These are phyloP conservation scores for Solanum bukasovii DNA, from an alignment of 257 asterid genomes.

Conservation along the genomic window DNA sequence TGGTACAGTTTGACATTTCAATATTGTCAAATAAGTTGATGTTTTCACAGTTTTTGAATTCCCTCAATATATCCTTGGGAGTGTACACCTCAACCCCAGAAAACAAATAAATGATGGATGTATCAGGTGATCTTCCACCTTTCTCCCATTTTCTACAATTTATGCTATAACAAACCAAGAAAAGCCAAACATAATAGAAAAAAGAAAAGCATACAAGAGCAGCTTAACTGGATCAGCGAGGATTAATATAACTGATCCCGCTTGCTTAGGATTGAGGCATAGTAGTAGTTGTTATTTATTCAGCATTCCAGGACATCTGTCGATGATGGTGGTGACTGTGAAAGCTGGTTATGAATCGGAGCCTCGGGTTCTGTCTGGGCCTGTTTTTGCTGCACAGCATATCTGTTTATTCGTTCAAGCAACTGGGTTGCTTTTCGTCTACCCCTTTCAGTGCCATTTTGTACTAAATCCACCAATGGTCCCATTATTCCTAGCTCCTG, in stretches of 20 bases:
- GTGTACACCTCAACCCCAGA: conserved; percentile 13
- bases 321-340: conserved; percentile 23
- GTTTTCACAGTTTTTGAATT: background rate
- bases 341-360: conserved; percentile 19
- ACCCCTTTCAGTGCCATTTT: conserved; percentile 85
- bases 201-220: background rate
- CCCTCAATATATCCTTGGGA: conserved; percentile 1
- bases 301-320: conserved; percentile 35
- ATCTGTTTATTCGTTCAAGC: conserved; percentile 78
- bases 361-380: conserved; percentile 30
- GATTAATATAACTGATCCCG: background rate
- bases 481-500: conserved; percentile 76
- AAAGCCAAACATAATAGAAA: background rate
- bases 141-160: conserved; percentile 12
- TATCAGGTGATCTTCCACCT: conserved; percentile 73
- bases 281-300: background rate
- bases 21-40: conserved; percentile 8
- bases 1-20: conserved; percentile 27
- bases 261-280: background rate
- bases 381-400: conserved; percentile 61
- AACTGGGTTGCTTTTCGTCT: conserved; percentile 70
- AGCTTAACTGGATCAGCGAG: background rate
- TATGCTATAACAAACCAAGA: conserved; percentile 19
- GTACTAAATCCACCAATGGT: conserved; percentile 52
- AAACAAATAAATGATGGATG: conserved; percentile 17